A percentile compares a stretch with the other conserved stretches of the same genome.
Evolutionary conservation across 345 rosid genomes (phyloP).

Genomic region (Cardamine occulta): DNA sequence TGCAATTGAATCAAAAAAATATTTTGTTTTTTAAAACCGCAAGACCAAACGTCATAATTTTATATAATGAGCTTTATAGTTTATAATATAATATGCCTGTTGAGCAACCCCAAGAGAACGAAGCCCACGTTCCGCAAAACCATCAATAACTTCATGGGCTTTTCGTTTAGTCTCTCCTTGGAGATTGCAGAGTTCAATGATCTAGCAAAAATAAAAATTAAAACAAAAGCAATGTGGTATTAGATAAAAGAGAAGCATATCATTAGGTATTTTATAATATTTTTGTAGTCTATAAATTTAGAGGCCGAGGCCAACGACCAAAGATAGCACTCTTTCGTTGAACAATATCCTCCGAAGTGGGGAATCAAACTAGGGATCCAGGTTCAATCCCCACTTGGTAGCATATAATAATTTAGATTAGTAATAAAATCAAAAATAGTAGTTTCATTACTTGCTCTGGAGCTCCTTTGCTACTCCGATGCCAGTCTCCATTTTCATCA

Average conservation of each 20-base stretch:
- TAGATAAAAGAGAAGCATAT: not conserved
- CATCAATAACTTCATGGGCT: constrained; percentile 65
- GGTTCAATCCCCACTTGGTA: too few species aligned
- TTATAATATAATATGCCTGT: constrained; percentile 65
- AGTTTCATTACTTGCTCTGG: constrained; percentile 73
- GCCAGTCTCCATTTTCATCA: constrained; percentile 74
- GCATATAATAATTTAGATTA: not conserved
- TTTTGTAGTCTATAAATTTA: too few species aligned
- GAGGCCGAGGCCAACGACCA: too few species aligned
- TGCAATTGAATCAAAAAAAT: constrained; percentile 3
- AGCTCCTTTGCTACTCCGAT: constrained; percentile 88
- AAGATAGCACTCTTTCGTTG: too few species aligned
- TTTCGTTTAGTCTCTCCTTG: constrained; percentile 55
- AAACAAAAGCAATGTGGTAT: not conserved
- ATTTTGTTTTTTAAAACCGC: not conserved
- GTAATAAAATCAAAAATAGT: not conserved
- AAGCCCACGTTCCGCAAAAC: constrained; percentile 83
- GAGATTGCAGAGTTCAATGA: constrained; percentile 76
- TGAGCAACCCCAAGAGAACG: constrained; percentile 77
- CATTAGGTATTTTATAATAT: not conserved
- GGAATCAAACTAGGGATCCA: too few species aligned
- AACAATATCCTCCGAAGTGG: too few species aligned
- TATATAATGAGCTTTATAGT: not conserved
- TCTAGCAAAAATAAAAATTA: constrained; percentile 40
- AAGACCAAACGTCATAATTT: not conserved